Conservation (phyloP, 1,284 basidiomycete genomes). For the Amylostereum areolatum region DNA sequence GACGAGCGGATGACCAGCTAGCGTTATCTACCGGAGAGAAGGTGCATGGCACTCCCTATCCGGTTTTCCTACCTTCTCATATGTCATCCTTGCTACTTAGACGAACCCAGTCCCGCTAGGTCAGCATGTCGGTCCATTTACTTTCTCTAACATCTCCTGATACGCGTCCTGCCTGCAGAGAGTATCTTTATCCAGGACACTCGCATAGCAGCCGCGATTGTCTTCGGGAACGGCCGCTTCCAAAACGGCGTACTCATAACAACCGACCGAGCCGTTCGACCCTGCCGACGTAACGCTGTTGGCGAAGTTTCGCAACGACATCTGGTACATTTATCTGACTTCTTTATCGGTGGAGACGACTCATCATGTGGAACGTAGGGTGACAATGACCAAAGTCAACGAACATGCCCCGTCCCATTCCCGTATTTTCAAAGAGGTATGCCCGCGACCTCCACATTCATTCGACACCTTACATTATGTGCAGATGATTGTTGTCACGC, state of each 20-base stretch:
- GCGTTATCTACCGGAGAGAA: conserved; percentile 28
- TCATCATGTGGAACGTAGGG: conserved; percentile 14
- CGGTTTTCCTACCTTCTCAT: background rate
- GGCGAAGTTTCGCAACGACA: conserved; percentile 21
- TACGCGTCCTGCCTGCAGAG: conserved; percentile 14
- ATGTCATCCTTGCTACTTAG: conserved; percentile 1
- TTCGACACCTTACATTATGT: conserved; percentile 16
- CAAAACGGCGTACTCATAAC: conserved; percentile 31
- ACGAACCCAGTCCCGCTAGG: conserved; percentile 18
- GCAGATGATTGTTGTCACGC: conserved; percentile 31
- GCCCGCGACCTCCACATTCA: background rate
- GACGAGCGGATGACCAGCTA: conserved; percentile 14
- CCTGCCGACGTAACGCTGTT: conserved; percentile 17
- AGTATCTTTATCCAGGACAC: conserved; percentile 24
- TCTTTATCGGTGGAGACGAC: background rate
- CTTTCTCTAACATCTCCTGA: background rate
- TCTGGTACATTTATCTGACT: conserved; percentile 22
- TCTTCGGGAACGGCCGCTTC: conserved; percentile 35
- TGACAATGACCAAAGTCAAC: conserved; percentile 26
- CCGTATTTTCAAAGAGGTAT: conserved; percentile 10
- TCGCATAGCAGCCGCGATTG: conserved; percentile 22
- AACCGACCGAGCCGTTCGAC: conserved; percentile 24
- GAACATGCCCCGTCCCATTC: conserved; percentile 27
- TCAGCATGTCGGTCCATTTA: background rate
- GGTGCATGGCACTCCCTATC: conserved; percentile 8